A percentile compares a stretch with the other conserved stretches of the same genome.
Conservation (phyloP, 2,329 filamentous ascomycete species). For the Colletotrichum musae region DNA sequence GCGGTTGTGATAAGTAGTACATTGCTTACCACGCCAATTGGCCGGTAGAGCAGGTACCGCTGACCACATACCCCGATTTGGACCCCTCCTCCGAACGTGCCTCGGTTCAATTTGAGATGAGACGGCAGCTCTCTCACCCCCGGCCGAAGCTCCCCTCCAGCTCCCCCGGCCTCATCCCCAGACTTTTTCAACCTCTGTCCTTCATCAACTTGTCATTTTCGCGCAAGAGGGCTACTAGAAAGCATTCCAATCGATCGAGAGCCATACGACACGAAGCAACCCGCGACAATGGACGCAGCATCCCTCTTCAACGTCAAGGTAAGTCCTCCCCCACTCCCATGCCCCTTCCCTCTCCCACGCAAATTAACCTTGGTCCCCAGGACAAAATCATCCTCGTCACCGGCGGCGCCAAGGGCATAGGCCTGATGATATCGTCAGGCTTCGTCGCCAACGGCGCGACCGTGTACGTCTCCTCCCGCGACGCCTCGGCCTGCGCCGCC, state of each 20-base stretch:
- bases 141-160: constrained; percentile 15
- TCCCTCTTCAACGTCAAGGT: constrained; percentile 74
- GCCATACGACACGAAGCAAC: background rate
- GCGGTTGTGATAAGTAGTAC: constrained; percentile 1
- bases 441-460: constrained; percentile 75
- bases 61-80: constrained; percentile 19
- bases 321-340: constrained; percentile 40
- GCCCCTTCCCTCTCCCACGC: constrained; percentile 8
- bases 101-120: constrained; percentile 29
- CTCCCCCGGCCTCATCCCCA: constrained; percentile 1
- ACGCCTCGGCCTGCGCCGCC: constrained; percentile 69
- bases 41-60: background rate
- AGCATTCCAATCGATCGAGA: background rate
- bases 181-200: background rate
- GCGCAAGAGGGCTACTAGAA: too few species aligned
- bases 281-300: constrained; percentile 65
- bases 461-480: constrained; percentile 77
- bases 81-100: constrained; percentile 27
- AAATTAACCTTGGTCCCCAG: constrained; percentile 47
- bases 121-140: constrained; percentile 16
- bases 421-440: constrained; percentile 77
- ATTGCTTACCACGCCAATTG: background rate
- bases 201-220: background rate
- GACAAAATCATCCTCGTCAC: constrained; percentile 73
- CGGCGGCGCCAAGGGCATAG: constrained; percentile 73